These are phyloP conservation scores for Mucor circinelloides DNA, from an alignment of 371 early-diverging fungal genomes.

Conservation along the genomic window DNA sequence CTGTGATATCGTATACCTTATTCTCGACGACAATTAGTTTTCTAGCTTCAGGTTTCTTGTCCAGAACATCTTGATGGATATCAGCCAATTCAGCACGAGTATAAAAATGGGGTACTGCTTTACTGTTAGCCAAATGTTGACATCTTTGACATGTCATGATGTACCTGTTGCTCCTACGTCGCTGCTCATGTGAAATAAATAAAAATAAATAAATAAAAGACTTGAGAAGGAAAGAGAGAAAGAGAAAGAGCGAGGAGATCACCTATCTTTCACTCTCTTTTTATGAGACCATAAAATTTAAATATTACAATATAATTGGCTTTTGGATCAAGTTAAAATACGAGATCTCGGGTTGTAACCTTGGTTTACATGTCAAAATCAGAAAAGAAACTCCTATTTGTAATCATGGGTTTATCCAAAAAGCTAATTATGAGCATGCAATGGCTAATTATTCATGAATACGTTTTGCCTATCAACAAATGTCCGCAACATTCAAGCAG, in stretches of 20 bases:
- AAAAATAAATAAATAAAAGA: neutral
- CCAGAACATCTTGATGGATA: slow-evolving; percentile 42
- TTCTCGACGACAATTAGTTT: slow-evolving; percentile 75
- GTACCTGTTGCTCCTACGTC: neutral
- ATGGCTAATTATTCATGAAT: too few relatives aligned
- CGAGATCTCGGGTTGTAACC: neutral
- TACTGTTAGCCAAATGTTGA: neutral
- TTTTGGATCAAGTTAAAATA: neutral
- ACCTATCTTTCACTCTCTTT: neutral
- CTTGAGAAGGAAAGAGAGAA: slow-evolving; percentile 1
- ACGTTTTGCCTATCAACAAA: neutral
- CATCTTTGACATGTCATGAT: neutral
- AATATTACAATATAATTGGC: neutral
- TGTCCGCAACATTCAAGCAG: neutral
- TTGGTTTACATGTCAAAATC: neutral
- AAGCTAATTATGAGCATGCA: too few relatives aligned
- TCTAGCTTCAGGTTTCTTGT: slow-evolving; percentile 51
- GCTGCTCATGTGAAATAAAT: neutral
- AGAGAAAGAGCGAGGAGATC: neutral
- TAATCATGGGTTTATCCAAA: neutral
- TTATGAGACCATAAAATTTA: neutral
- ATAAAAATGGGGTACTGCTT: slow-evolving; percentile 22
- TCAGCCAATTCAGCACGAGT: slow-evolving; percentile 38
- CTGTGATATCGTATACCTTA: slow-evolving; percentile 87
- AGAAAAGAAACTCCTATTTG: neutral